These are phyloP conservation scores for Neopestalotiopsis sp. DNA, from an alignment of 2,329 filamentous ascomycete genomes.

Conservation along the genomic window DNA sequence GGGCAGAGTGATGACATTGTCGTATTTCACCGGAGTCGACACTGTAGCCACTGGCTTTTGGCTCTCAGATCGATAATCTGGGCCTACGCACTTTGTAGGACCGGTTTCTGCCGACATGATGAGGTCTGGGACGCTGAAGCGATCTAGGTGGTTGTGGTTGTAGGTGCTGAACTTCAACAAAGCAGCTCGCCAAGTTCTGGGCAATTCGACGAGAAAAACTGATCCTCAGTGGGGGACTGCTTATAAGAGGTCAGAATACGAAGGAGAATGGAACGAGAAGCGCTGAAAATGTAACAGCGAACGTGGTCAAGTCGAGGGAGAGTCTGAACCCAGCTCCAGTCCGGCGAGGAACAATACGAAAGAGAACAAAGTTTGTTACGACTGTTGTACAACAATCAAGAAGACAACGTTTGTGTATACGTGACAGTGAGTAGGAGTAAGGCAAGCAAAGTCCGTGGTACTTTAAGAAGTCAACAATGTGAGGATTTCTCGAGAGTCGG, in stretches of 20 bases:
- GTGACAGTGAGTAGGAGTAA: neutral
- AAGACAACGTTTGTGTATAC: neutral
- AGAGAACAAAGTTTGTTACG: neutral
- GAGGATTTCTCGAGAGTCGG: neutral
- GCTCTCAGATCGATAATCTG: constrained; percentile 74
- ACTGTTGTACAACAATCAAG: neutral
- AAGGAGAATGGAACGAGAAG: neutral
- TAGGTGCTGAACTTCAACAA: no score
- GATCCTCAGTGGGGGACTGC: neutral
- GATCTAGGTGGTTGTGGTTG: neutral
- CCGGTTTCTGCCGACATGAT: constrained; percentile 24
- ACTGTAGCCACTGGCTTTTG: constrained; percentile 89
- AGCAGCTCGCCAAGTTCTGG: neutral
- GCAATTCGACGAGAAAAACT: neutral
- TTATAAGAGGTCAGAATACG: neutral
- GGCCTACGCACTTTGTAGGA: constrained; percentile 74
- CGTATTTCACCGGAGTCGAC: constrained; percentile 78
- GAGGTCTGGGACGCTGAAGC: neutral
- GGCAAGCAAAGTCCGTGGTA: neutral
- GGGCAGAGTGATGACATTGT: constrained; percentile 87
- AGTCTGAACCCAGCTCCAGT: neutral
- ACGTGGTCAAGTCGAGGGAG: no score
- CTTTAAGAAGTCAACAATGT: neutral
- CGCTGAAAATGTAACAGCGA: neutral
- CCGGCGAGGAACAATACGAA: neutral